phyloP scores from a whole-genome alignment of 2,329 filamentous ascomycete genomes.

The Periconia digitata region DNA sequence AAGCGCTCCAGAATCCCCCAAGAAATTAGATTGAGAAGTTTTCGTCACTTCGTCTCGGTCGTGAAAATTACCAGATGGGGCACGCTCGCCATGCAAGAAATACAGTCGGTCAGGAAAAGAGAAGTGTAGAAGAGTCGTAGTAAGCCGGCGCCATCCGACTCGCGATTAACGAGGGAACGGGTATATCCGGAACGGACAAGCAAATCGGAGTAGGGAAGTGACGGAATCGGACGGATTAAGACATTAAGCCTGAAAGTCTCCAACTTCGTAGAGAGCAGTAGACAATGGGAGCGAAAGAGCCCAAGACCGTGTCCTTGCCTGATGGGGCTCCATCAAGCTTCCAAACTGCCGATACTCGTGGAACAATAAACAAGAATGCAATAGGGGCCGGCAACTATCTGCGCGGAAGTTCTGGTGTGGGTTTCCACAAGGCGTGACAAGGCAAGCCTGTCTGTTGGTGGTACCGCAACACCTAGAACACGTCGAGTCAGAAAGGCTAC shows the following conservation, averaged over 20 bases:
- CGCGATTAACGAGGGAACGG: too few relatives aligned
- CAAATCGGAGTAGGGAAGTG: conserved; percentile 6
- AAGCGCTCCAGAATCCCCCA: not conserved
- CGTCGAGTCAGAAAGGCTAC: conserved; percentile 27
- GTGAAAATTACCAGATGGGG: conserved; percentile 27
- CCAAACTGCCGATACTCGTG: conserved; percentile 34
- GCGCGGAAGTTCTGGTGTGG: conserved; percentile 10
- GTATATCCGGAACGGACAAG: not conserved
- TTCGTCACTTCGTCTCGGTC: conserved; percentile 42
- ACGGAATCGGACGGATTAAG: conserved; percentile 1
- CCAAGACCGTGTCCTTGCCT: conserved; percentile 12
- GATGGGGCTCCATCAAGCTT: conserved; percentile 27
- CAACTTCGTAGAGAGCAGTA: conserved; percentile 21
- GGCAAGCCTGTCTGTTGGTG: conserved; percentile 9
- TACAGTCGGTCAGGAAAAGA: conserved; percentile 17
- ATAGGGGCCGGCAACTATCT: conserved; percentile 23
- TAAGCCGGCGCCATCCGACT: too few relatives aligned
- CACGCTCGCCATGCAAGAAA: conserved; percentile 37
- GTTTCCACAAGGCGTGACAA: conserved; percentile 13
- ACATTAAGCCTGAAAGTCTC: conserved; percentile 25
- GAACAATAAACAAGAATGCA: conserved; percentile 46
- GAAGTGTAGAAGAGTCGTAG: conserved; percentile 11
- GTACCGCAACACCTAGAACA: conserved; percentile 15
- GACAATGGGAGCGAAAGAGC: conserved; percentile 22
- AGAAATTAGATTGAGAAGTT: conserved; percentile 5